Conservation (phyloP, 2,329 filamentous ascomycete species). For the Geosmithia flava region DNA sequence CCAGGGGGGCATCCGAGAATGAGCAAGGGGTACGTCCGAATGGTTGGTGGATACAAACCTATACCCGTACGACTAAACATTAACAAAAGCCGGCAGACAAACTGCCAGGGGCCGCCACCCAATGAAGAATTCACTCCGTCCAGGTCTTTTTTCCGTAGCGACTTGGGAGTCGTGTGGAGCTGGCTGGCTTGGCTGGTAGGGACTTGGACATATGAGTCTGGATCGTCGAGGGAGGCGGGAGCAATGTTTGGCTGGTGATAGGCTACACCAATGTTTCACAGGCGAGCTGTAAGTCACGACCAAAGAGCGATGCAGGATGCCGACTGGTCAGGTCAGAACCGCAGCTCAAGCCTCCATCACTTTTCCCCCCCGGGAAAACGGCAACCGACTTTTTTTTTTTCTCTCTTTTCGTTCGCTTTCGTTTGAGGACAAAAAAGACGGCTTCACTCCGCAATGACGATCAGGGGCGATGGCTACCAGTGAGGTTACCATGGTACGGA, state of each 20-base stretch:
- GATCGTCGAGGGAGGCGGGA: background rate
- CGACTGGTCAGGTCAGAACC: background rate
- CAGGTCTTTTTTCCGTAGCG: background rate
- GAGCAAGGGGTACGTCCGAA: background rate
- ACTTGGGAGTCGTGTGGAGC: constrained; percentile 25
- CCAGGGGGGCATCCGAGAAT: background rate
- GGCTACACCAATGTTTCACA: constrained; percentile 7
- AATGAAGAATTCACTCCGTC: background rate
- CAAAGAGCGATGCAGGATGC: constrained; percentile 9
- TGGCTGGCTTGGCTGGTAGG: too few species aligned
- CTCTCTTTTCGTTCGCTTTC: background rate
- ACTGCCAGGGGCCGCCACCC: background rate
- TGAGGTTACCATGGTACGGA: too few species aligned
- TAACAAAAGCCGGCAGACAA: background rate
- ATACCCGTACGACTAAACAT: background rate
- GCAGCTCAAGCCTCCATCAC: background rate
- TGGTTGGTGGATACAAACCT: background rate
- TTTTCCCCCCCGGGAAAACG: background rate
- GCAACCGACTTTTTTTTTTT: background rate
- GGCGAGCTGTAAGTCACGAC: constrained; percentile 11
- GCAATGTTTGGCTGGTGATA: constrained; percentile 13
- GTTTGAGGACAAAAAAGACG: background rate
- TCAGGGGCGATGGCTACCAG: background rate
- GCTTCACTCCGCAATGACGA: background rate
- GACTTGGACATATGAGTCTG: constrained; percentile 4